Evolutionary conservation across 2,329 filamentous ascomycete genomes (phyloP), one percentile per base, ranked within the genome.

Genomic region (Aspergillus piperis): DNA sequence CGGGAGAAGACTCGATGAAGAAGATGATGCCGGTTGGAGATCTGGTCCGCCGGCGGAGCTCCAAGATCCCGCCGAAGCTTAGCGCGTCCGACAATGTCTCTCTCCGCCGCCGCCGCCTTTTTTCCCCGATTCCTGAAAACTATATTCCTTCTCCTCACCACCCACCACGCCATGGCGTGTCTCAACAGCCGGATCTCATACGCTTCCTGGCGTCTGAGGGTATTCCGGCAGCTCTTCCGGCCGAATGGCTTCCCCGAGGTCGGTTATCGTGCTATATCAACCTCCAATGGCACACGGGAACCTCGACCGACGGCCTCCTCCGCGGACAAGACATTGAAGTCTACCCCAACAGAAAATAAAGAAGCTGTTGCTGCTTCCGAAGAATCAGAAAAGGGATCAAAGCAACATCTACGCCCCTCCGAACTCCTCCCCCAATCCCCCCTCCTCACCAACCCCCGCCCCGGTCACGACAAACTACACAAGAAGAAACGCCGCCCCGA

Each of bases 401-500:
- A 36, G 8, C 10, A 25, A 56, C 4, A 38, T 19, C 39, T 50
- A 4, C 67, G 61, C 38, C 73, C 68, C 30, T 77, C 75, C 1
- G 62, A 73, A 44, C 68, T 67, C 2, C 73, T 77, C 25, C 75
- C 74, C 1, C 72, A 75, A 62, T 77, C 75, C 1, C 75, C 75
- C 5, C 62, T 77, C 6, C 44, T 76, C 53, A 69, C 70, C 38
- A 51, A 67, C 32, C 63, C 67, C 8, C 62, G 63, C 27, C 57
- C 62, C 8, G 59, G 59, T 44, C 57, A 61, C 23, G 60, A 62
- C 2, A 68, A 68, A 49, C 63, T 56, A 5, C 68, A 66, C 54
- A 75, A 75, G 61, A 64, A 75, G 59, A 66, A 62, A 17, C 65
- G 61, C 5, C 57, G 67, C n/a, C 58, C 73, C 23, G 65, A 63